phyloP scores from a whole-genome alignment of 2,329 filamentous ascomycete genomes.

The Trichophyton schoenleinii region DNA sequence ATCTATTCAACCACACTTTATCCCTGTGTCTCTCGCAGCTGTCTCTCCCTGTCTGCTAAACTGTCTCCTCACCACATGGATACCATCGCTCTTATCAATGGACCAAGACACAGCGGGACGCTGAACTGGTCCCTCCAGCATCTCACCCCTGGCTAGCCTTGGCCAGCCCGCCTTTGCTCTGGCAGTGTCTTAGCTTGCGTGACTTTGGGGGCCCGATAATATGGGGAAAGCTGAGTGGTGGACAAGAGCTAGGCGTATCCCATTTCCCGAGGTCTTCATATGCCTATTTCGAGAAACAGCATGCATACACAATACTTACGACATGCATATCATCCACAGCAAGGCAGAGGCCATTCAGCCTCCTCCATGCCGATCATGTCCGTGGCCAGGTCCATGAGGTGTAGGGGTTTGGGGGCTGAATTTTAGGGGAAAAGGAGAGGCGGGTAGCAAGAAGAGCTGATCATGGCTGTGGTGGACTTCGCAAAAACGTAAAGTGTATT shows the following conservation, averaged over 20 bases:
- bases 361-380: background rate
- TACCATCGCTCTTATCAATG: background rate
- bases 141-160: background rate
- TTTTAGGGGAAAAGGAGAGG: no score
- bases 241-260: background rate
- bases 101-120: background rate
- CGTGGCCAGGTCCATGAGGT: background rate
- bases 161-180: background rate
- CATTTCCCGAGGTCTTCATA: background rate
- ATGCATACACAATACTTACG: background rate
- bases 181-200: background rate
- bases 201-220: background rate
- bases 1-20: background rate
- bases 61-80: background rate
- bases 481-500: background rate
- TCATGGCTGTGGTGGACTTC: background rate
- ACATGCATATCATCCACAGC: background rate
- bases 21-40: background rate
- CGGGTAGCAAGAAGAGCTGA: background rate
- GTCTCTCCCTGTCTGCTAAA: background rate
- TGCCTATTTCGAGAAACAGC: background rate
- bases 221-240: background rate
- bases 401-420: background rate
- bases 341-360: background rate
- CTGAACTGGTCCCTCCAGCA: background rate